Evolutionary conservation across 139 green algal species (phyloP), one percentile per base, ranked within the genome.

Genomic region (Coelastrella sp.): DNA sequence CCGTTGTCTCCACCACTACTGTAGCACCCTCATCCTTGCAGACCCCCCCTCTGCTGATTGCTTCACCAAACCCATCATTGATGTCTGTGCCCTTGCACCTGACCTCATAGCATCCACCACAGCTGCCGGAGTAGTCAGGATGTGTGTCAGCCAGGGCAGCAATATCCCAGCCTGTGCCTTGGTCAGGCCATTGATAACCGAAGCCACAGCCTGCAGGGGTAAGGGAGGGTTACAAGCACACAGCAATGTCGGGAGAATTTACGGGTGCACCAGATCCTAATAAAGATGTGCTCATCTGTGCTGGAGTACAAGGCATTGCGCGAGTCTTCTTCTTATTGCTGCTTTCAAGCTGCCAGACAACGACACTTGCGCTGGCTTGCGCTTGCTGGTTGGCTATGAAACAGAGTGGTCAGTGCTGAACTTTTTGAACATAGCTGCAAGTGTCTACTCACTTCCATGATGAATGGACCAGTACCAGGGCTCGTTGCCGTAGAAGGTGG

Each of bases 101-200:
- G 13, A 94, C 76, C 81, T 95, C 91, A 58, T 95, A 95, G 92
- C 93, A 95, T 19, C 75, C 83, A 59, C 92, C 92, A 82, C 92
- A 94, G 66, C 77, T 90, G 19, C 88, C 87, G 1, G 60, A 19
- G 76, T 93, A 95, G 16, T 93, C 91, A 5, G 71, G 83, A 71
- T 90, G 20, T 11, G 83, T 20, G 60, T 92, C 89, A 7, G 68
- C 75, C 61, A 94, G 64, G 2, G 91, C 91, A 71, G 68, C 85
- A 73, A 94, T 86, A 64, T 92, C 74, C 78, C 66, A 90, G 61
- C 88, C 91, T 6, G 89, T 92, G 80, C 71, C 60, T 64, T 88
- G 68, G 65, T 91, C 88, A 23, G 84, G 88, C 78, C 83, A 90
- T 5, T 79, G 80, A 71, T 93, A 92, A 54, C 83, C 82, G 17